These are phyloP conservation scores for Rhodotorula paludigena DNA, from an alignment of 768 basidiomycete genomes.

Conservation along the genomic window DNA sequence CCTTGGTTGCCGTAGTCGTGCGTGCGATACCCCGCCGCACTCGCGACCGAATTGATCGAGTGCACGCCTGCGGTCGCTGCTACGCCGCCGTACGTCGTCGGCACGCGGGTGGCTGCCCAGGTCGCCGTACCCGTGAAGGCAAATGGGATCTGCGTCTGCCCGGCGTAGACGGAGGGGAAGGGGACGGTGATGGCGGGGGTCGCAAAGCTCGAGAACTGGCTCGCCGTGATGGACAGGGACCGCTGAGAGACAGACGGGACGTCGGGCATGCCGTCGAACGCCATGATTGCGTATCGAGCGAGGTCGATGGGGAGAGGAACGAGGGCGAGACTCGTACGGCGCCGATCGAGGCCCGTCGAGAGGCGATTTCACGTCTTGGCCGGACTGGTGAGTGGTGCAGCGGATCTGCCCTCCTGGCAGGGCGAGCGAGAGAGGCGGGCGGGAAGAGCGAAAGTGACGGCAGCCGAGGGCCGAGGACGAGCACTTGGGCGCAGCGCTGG, in stretches of 20 bases:
- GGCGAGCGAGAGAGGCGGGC: too few relatives aligned
- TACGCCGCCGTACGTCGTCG: conserved; percentile 16
- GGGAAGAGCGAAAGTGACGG: too few relatives aligned
- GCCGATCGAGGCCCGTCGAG: too few relatives aligned
- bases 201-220: conserved; percentile 5
- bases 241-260: neutral
- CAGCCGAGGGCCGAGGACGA: too few relatives aligned
- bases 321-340: too few relatives aligned
- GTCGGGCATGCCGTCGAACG: conserved; percentile 9
- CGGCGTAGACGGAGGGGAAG: conserved; percentile 24
- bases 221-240: conserved; percentile 7
- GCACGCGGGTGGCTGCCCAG: conserved; percentile 8
- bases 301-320: too few relatives aligned
- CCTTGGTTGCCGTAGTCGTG: neutral
- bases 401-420: too few relatives aligned
- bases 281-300: neutral
- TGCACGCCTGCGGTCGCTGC: conserved; percentile 18
- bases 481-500: too few relatives aligned
- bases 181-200: conserved; percentile 33
- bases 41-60: conserved; percentile 5
- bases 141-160: conserved; percentile 20
- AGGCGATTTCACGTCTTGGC: too few relatives aligned
- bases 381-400: too few relatives aligned
- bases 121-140: conserved; percentile 3
- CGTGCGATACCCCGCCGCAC: neutral